Base-by-base conservation (phyloP, 805 yeast species). In the Ogataea thermomethanolica region DNA sequence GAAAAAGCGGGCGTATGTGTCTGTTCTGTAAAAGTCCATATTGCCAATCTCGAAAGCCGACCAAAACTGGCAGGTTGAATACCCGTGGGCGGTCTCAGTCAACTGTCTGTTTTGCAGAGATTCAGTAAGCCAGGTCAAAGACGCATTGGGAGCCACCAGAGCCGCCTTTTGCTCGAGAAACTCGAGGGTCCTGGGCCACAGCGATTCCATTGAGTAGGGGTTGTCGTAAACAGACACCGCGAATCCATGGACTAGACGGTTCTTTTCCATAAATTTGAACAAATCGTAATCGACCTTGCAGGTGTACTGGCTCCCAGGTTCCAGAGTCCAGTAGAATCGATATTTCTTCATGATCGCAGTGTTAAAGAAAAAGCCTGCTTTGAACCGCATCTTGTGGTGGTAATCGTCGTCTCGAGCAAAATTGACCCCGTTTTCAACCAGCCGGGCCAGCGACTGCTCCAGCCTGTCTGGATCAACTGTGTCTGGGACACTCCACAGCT, bases 261-360 rank as follows among this genome's bases (percentile, higher is more conserved):
- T 77, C 53, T 80, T 84, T 53, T 78, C 78, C 95, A 87, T 83
- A 66, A 70, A 84, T 64, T 78, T 74, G 73, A 87, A 87, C n/a
- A 85, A 65, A 57, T 87, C 95, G 61, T 83, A 83, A 52, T 79
- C 78, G 42, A 89, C 67, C 58, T 84, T 87, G 67, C 95, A 88
- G 61, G 66, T 76, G 45, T 85, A 71, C 57, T 76, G 74, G 50
- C 81, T 78, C 47, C 78, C 83, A 8, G 96, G 95, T 65, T 89
- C 96, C 32, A 89, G 89, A 61, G 95, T 79, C 96, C 96, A 89
- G 71, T 86, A 87, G 75, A 82, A 88, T 55, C 83, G 84, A 70
- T 80, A 88, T 9, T 78, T 74, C 42, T 69, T 65, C 64, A 87
- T 55, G 39, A 78, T 61, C 35, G 74, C 76, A 57, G 84, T 86